Conservation (phyloP, 805 yeast genomes). For the Yarrowia yakushimensis region DNA sequence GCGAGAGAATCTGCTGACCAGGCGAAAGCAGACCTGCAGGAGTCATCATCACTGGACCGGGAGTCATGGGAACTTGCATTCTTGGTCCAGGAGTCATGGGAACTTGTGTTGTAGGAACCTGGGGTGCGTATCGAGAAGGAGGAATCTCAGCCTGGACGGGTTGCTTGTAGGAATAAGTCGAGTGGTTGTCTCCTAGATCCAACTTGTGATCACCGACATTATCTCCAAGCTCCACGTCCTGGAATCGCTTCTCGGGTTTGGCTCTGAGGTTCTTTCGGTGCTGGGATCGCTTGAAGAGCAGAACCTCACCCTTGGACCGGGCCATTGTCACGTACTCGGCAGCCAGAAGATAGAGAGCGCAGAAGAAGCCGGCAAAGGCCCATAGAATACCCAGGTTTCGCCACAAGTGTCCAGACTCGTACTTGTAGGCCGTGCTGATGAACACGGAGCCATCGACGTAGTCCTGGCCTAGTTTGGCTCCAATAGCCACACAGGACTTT, state of each 20-base stretch:
- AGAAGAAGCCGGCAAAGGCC: slow-evolving; percentile 55
- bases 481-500: slow-evolving; percentile 55
- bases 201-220: slow-evolving; percentile 28
- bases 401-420: slow-evolving; percentile 52
- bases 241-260: slow-evolving; percentile 16
- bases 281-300: slow-evolving; percentile 44
- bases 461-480: slow-evolving; percentile 51
- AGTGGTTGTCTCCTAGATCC: slow-evolving; percentile 34
- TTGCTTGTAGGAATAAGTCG: slow-evolving; percentile 25
- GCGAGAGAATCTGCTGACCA: neutral
- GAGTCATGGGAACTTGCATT: neutral
- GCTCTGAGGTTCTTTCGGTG: slow-evolving; percentile 27
- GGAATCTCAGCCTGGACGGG: slow-evolving; percentile 10
- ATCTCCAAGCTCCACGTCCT: slow-evolving; percentile 35
- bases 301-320: slow-evolving; percentile 55
- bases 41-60: neutral
- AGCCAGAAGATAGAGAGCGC: slow-evolving; percentile 49
- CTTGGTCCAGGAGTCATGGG: neutral
- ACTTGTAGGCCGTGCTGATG: slow-evolving; percentile 45
- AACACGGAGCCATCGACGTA: slow-evolving; percentile 53
- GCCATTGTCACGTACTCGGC: slow-evolving; percentile 45
- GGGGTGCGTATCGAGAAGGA: neutral
- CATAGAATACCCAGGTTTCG: slow-evolving; percentile 60
- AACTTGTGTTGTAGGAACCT: too few species aligned
- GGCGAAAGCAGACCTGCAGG: neutral